Percentiles rank a stretch among this genome's conserved stretches.
These are phyloP conservation scores for Thuidium tamariscinum DNA, from an alignment of 225 moss, liverwort and hornwort genomes.

Conservation along the genomic window DNA sequence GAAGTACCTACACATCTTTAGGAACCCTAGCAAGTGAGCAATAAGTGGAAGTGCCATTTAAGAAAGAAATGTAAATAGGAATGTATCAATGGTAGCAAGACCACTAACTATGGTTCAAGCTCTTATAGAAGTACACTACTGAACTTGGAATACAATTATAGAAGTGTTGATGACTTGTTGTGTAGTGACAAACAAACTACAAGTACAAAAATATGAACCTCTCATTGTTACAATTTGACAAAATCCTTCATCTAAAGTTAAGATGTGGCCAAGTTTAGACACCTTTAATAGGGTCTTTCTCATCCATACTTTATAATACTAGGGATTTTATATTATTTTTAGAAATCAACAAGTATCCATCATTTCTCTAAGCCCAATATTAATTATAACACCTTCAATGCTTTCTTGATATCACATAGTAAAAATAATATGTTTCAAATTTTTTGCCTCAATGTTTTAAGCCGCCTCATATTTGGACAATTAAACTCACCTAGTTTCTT, in stretches of 20 bases:
- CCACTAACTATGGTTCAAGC: not conserved
- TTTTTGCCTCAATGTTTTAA: not conserved
- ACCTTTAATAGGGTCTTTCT: not conserved
- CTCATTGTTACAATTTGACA: fast-evolving
- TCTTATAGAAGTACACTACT: not conserved
- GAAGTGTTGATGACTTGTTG: fast-evolving
- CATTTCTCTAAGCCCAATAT: not conserved
- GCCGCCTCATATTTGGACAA: not conserved
- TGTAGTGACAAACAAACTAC: not conserved
- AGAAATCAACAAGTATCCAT: not conserved
- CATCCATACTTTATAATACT: not conserved
- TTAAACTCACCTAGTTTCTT: too few relatives aligned
- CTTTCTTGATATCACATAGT: not conserved
- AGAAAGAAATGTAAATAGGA: not conserved
- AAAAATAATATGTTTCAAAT: not conserved
- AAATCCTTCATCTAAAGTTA: not conserved
- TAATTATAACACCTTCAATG: not conserved
- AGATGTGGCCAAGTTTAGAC: not conserved
- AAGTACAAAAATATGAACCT: fast-evolving
- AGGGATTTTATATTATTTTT: not conserved
- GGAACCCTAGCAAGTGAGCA: not conserved
- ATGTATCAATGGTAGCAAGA: fast-evolving
- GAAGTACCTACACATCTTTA: not conserved
- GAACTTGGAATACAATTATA: not conserved
- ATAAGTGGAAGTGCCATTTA: fast-evolving